Base-by-base conservation (phyloP, 208 protist genomes). In the Trypanosoma avium region DNA sequence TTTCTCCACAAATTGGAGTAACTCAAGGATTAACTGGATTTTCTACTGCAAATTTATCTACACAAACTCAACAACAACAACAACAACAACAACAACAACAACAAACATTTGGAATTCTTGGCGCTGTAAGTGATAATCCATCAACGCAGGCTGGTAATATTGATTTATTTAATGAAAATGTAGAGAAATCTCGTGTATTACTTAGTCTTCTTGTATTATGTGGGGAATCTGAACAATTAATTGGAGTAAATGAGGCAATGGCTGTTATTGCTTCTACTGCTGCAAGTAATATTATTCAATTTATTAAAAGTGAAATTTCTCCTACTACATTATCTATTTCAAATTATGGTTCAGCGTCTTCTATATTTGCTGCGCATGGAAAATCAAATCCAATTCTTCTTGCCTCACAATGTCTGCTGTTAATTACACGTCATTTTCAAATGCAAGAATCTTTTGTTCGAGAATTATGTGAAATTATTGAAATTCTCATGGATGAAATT, bases 371-470 rank as follows among this genome's bases (percentile, higher is more conserved):
- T 22, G 22, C 58, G 32, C 57, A 67, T 32, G 60, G 60, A 10
- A 73, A 67, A 26, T 61, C 53, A 22, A 87, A 81, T 40, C 73
- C 86, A 1, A 49, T 84, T 50, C 69, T 95, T 3, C 70, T 91
- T 29, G 76, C 84, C 0, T 82, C 84, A 12, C 86, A 95, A 81
- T 92, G 81, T 53, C 70, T 95, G 4, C 88, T 87, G 33, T 72
- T 95, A 12, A 50, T 95, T 47, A 93, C 90, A 24, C 84, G 86
- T 15, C 86, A 95, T 70, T 95, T 93, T 56, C 90, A 95, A 70
- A 78, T 92, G 77, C 70, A 77, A 30, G 57, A 68, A 54, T 74
- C 57, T 24, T 74, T 90, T 46, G 67, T 95, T 30, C 79, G 81
- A 59, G 76, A 85, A 46, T 46, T 79, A 3, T 75, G 81, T 13